phyloP scores from a whole-genome alignment of 257 asterid genomes.

The Marsdenia floribunda region DNA sequence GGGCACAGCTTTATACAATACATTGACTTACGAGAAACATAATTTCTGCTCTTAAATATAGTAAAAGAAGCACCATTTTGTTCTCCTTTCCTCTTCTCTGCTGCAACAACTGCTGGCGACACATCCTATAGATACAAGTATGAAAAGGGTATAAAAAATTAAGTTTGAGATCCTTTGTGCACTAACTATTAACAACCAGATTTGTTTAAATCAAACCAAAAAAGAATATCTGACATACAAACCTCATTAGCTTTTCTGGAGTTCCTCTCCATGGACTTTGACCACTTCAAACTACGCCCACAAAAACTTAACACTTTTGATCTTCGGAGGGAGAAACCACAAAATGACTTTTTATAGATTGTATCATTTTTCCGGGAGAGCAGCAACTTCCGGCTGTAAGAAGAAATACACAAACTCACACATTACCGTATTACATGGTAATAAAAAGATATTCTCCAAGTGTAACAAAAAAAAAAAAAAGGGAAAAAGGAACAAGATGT shows the following conservation, averaged over 20 bases:
- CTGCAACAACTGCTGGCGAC: conserved; percentile 73
- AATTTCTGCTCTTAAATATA: conserved; percentile 50
- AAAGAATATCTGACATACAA: conserved; percentile 16
- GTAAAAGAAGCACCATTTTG: conserved; percentile 37
- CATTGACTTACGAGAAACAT: conserved; percentile 82
- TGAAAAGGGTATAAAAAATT: neutral
- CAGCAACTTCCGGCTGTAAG: conserved; percentile 59
- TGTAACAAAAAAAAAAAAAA: conserved; percentile 8
- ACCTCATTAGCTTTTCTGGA: conserved; percentile 80
- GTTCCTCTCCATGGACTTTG: conserved; percentile 81
- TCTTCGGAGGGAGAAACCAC: conserved; percentile 78
- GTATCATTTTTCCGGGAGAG: conserved; percentile 76
- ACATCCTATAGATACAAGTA: conserved; percentile 55
- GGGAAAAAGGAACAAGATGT: conserved; percentile 16
- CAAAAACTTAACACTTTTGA: conserved; percentile 75
- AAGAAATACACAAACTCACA: conserved; percentile 9
- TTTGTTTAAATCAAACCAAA: conserved; percentile 1
- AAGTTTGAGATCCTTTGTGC: neutral
- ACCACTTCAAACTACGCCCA: conserved; percentile 89
- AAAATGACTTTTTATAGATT: conserved; percentile 67
- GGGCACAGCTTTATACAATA: conserved; percentile 64
- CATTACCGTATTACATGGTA: neutral
- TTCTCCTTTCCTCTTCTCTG: conserved; percentile 55
- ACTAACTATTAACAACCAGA: neutral
- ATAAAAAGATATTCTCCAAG: neutral